Base-by-base conservation (phyloP, 2,329 filamentous ascomycete genomes). In the Hymenoscyphus infarciens region DNA sequence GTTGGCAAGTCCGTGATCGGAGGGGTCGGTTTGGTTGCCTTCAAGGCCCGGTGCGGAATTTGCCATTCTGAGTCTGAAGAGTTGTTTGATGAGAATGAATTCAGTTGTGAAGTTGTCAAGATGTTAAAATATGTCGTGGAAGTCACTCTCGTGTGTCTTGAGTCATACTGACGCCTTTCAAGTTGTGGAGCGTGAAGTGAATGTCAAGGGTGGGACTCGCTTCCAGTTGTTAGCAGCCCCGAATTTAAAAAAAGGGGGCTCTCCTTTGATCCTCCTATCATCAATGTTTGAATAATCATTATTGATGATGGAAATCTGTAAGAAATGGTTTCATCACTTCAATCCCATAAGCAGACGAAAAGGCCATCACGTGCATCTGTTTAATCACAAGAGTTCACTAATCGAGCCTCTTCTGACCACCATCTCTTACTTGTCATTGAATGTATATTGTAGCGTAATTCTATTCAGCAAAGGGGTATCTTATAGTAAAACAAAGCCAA, bases 381-480 rank as follows among this genome's bases (percentile, higher is more conserved):
- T 13, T 5, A 8, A 52, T 25, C 2, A 52, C 19, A 25, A 25
- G 19, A 13, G n/a, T 49, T 49, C 42, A 11, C n/a, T 49, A 49
- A 22, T 25, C 19, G 19, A 52, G 10, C 2, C 19, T 52, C 19
- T 5, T 52, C 10, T 10, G 19, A 25, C 8, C 45, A 31, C 29
- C 29, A 31, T 31, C 19, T 22, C 8, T 25, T 25, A 52, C 22
- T 52, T 33, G 22, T 13, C 53, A 19, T 27, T 10, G 33, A 10
- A 10, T 55, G 5, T n/a, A 19, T 13, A n/a, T 55, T 55, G 25
- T 13, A 55, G 11, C 16, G 25, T 4, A 29, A 8, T 15, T 55
- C 56, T 45, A 38, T 22, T 27, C 33, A 63, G 68, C 69, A 70
- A 67, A 67, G 67, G 67, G 68, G 66, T 70, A 70, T 71, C 66